These are phyloP conservation scores for Lactarius hatsudake DNA, from an alignment of 768 basidiomycete genomes.

Conservation along the genomic window DNA sequence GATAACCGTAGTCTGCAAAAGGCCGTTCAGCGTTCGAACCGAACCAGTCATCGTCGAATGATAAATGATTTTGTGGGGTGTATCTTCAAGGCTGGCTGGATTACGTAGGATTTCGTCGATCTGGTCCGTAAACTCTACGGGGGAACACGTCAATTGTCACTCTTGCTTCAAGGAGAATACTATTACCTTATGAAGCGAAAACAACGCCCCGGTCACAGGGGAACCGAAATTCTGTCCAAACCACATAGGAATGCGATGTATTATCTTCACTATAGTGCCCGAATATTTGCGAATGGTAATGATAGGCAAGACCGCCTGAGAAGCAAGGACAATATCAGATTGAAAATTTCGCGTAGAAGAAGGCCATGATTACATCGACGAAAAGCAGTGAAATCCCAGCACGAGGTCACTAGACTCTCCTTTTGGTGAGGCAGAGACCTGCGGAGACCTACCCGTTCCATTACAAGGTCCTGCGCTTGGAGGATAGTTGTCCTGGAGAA, in stretches of 20 bases:
- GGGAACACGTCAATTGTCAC: neutral
- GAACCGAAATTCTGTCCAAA: neutral
- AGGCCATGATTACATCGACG: neutral
- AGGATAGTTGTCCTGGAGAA: conserved; percentile 7
- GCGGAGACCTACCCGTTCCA: neutral
- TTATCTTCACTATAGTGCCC: neutral
- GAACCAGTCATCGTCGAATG: neutral
- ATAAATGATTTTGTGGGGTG: conserved; percentile 1
- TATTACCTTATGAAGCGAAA: neutral
- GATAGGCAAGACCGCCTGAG: neutral
- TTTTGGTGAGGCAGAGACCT: neutral
- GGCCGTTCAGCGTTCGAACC: neutral
- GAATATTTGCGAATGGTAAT: neutral
- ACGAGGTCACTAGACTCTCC: conserved; percentile 9
- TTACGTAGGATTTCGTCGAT: neutral
- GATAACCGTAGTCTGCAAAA: neutral
- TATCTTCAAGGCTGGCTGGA: neutral
- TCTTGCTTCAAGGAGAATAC: neutral
- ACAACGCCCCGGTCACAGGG: neutral
- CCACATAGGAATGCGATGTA: neutral
- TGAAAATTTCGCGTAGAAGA: neutral
- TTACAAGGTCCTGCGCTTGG: neutral
- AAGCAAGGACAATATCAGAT: neutral
- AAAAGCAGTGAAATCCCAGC: conserved; percentile 2
- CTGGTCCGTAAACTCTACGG: neutral